Evolutionary conservation across 2,329 filamentous ascomycete species (phyloP).

Genomic region (Coniella lustricola): DNA sequence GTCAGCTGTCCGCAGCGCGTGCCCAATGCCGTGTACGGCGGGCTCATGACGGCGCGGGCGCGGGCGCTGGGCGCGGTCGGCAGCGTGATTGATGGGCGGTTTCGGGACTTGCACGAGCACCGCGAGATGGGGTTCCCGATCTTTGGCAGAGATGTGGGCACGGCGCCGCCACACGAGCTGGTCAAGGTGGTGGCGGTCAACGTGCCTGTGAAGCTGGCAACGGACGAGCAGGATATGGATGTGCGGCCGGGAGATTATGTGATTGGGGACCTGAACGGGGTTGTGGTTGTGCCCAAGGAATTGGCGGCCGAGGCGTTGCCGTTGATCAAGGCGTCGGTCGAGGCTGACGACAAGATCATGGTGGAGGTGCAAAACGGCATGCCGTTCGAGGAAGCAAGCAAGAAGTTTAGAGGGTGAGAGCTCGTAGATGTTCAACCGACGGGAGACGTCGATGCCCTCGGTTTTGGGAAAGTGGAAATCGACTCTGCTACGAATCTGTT

Average conservation of each 20-base stretch:
- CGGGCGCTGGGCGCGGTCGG: conserved; percentile 37
- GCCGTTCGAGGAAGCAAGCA: conserved; percentile 37
- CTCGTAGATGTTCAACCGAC: no score
- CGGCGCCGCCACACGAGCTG: conserved; percentile 34
- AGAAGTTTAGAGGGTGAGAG: conserved; percentile 30
- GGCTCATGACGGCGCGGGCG: conserved; percentile 45
- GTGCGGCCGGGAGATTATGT: conserved; percentile 38
- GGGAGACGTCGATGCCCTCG: no score
- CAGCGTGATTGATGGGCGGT: conserved; percentile 43
- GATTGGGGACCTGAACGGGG: conserved; percentile 38
- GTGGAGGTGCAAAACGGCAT: conserved; percentile 33
- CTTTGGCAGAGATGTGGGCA: conserved; percentile 38
- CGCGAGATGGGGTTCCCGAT: conserved; percentile 40
- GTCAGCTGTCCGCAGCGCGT: conserved; percentile 38
- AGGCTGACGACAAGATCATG: conserved; percentile 36
- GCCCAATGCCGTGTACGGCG: conserved; percentile 47
- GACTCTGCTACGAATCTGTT: no score
- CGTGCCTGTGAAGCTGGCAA: conserved; percentile 32
- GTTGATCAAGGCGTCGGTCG: conserved; percentile 34
- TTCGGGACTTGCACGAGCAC: conserved; percentile 48
- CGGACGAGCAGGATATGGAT: conserved; percentile 30
- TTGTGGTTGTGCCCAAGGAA: conserved; percentile 34
- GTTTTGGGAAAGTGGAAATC: no score
- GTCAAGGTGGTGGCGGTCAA: conserved; percentile 37
- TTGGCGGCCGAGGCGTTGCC: conserved; percentile 33